Evolutionary conservation across 2,329 filamentous ascomycete genomes (phyloP), one percentile per base, ranked within the genome.

Genomic region (Tolypocladium guangdongense): DNA sequence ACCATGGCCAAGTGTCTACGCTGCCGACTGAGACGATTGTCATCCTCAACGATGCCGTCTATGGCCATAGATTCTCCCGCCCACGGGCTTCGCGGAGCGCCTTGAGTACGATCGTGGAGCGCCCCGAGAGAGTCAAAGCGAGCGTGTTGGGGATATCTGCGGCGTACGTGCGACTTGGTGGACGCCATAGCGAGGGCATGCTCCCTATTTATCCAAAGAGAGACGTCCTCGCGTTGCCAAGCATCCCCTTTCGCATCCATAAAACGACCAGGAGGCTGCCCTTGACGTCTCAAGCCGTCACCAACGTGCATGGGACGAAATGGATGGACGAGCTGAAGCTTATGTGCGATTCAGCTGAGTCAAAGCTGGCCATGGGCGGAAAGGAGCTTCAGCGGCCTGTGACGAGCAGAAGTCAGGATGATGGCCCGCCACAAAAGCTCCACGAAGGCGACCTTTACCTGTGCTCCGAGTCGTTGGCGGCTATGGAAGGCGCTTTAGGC

Each of bases 371-470:
- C 7, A 74, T 82, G 57, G 87, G 84, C 53, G 85, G 84, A 11
- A 92, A 87, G 64, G 91, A 96, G 68, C 72, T 96, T 41, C 78
- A 82, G 55, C 80, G 90, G 49, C 83, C 84, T 2, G 77, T 84
- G 20, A 80, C 86, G 63, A 75, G 78, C 49, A 75, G 78, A 47
- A 74, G 75, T 1, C 54, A 72, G 2, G 74, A 77, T 30, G 67
- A 69, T 10, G 63, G 68, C 6, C 62, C 72, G 3, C 74, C 78
- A 0, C 72, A 77, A 27, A 78, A 83, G 56, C 77, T 97, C 20
- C 91, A 97, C 60, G 83, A 90, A 63, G 90, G 91, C 3, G 93
- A 99, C 68, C 74, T 99, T 1, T 99, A 97, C 64, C 78, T 99
- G 7, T 95, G 90, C 62, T 72, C 84, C 0, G 90, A 95, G 63